Base-by-base conservation (phyloP, 371 early-diverging fungal genomes). In the Entomophthora muscae region DNA sequence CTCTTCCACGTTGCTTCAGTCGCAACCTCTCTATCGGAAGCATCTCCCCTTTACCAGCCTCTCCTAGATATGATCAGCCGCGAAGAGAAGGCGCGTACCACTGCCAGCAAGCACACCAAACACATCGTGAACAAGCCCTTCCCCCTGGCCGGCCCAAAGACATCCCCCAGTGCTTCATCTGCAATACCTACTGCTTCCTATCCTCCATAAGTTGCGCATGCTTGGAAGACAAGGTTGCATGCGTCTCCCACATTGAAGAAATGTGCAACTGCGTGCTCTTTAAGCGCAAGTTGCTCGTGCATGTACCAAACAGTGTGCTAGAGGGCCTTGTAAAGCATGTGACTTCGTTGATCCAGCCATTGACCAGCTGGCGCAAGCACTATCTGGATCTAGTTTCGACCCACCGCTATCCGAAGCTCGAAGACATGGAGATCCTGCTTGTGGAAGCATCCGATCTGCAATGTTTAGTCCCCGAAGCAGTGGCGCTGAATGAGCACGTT, bases 1-100 rank as follows among this genome's bases (percentile, higher is more conserved):
- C 66, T 96, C 13, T 69, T 84, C 13, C 51, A 30, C 2, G 52
- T 57, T 23, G n/a, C 60, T 28, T 32, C 57, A 10, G 23, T 22
- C 10, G 42, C 31, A 21, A 1, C 24, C 27, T 29, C 31, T 51
- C 12, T 28, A 10, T 3, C 12, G 7, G 33, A 61, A 23, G 61
- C 61, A 23, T 21, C 21, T 51, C 17, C 13, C 0, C 30, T 42
- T 5, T 51, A 33, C n/a, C 42, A 12, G 33, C 61, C 17, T 33
- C 30, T n/a, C 42, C 42, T 21, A 24, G 42, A 30, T 21, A 61
- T 21, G 21, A 26, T 33, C 23, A 61, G 27, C 52, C 23, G 27
- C 13, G 33, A 42, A 42, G 42, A 61, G 26, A 17, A 51, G 33
- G n/a, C n/a, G n/a, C 42, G 42, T 22, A 26, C n/a, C 1, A 61